phyloP scores from a whole-genome alignment of 352 stramenopile species.

The Globisporangium solare region DNA sequence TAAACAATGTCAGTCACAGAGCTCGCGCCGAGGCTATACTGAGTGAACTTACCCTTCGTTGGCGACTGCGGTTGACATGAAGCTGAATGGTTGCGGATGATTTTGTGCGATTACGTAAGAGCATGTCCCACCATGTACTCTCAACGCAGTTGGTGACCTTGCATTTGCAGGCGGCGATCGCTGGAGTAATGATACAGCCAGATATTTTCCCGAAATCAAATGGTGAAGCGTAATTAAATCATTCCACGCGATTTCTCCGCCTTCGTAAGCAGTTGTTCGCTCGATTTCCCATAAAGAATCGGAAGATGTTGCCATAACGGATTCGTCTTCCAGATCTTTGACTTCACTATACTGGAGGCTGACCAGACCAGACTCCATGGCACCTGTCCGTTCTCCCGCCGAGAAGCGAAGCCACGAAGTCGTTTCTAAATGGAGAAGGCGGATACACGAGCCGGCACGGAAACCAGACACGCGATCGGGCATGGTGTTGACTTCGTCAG shows the following conservation, averaged over 20 bases:
- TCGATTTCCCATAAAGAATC: slow-evolving; percentile 69
- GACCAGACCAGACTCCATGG: slow-evolving; percentile 14
- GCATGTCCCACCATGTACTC: slow-evolving; percentile 15
- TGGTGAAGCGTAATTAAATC: slow-evolving; percentile 49
- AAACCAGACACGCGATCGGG: slow-evolving; percentile 17
- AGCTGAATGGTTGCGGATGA: slow-evolving; percentile 43
- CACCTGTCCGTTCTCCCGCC: slow-evolving; percentile 1
- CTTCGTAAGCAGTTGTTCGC: slow-evolving; percentile 39
- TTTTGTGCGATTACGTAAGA: slow-evolving; percentile 31
- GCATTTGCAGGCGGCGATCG: slow-evolving; percentile 14
- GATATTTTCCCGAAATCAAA: slow-evolving; percentile 49
- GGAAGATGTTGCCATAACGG: slow-evolving; percentile 25
- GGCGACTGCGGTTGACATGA: slow-evolving; percentile 50
- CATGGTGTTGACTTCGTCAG: slow-evolving; percentile 14
- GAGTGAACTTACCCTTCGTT: slow-evolving; percentile 41
- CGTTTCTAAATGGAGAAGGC: slow-evolving; percentile 61
- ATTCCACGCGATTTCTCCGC: slow-evolving; percentile 49
- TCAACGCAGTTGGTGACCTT: slow-evolving; percentile 18
- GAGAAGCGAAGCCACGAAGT: slow-evolving; percentile 55
- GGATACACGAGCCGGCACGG: slow-evolving; percentile 49
- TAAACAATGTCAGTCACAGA: background rate
- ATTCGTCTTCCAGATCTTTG: slow-evolving; percentile 27
- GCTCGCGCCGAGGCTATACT: background rate
- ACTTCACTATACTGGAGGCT: slow-evolving; percentile 49
- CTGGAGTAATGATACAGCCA: slow-evolving; percentile 25